Evolutionary conservation across 371 early-diverging fungal genomes (phyloP), one percentile per base, ranked within the genome.

Genomic region (Gilbertella persicaria): DNA sequence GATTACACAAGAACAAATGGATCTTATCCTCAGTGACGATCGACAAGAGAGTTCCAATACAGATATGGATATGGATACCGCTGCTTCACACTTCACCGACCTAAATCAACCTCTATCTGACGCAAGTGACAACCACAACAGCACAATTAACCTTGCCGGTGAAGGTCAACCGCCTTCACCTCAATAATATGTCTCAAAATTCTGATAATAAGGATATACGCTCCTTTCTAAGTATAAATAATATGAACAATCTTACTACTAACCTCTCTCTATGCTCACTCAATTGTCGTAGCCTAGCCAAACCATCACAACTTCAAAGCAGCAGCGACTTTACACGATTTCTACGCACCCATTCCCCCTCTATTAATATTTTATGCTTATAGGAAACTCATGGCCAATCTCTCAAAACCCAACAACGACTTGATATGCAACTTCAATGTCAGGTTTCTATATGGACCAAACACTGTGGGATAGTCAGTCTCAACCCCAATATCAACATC

Each of bases 321-420:
- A 12, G 49, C 6, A 26, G 24, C 3, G 17, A 51, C 10, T 54
- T 54, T 16, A 30, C 28, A 8, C 26, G 55, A 13, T 40, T 39
- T n/a, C 17, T 54, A 16, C 39, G 55, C 20, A 13, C 13, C 9
- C 12, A 7, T 19, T 9, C 5, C 28, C 16, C n/a, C 6, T 33
- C 23, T 3, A 45, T 9, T 7, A 47, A 54, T 30, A 46, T 54
- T 14, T 17, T n/a, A 2, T 9, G 28, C 28, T 54, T 19, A 12
- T 47, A 54, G 30, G 55, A 54, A 33, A 40, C 55, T 5, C 56
- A 55, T 47, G 47, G 30, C 17, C 3, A 8, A 8, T 16, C 20
- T 3, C 13, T 16, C 21, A n/a, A 17, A 13, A 21, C n/a, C 5
- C 44, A 42, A 13, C n/a, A 29, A 9, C 19, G 5, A 5, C 28